Evolutionary conservation across 306 rosid genomes (phyloP), one percentile per base, ranked within the genome.

Genomic region (Betula pendula): DNA sequence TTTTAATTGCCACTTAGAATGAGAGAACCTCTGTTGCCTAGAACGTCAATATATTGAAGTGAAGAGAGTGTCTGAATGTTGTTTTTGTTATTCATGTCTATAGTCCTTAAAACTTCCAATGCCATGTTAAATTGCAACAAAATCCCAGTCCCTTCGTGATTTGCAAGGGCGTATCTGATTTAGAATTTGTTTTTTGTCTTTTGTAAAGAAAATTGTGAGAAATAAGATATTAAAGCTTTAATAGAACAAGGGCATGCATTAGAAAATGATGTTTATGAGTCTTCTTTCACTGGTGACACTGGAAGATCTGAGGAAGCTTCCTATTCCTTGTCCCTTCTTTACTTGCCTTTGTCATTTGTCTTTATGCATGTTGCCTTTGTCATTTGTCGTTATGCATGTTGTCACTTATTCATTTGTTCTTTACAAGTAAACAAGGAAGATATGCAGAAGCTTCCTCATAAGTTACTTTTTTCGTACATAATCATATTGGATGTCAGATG

Each of bases 371-470:
- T 22, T 56, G 11, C 16, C 22, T 44, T 48, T 72, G 45, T 62
- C 56, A 62, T 65, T n/a, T 70, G 63, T 33, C 51, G 63, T 33
- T 40, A 55, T 65, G 27, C 25, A 52, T 10, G 19, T 22, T 56
- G 11, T 31, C 33, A 27, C 19, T 69, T 48, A 16, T 17, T 45
- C 13, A 53, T 51, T 10, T 59, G 27, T 50, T 45, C 49, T 45
- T 22, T 31, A 11, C 50, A 9, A 68, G 51, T 70, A 58, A 75
- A 62, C 27, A 40, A 60, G 77, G 67, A 71, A 31, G 13, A 50
- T 48, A 48, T 60, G 72, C 68, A 81, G 84, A 79, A 73, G 52
- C 78, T 81, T 79, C 86, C 84, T 12, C 70, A 45, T 17, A 12
- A 19, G 13, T 66, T 76, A 68, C 67, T 12, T 22, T 59, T 63